Evolutionary conservation across 208 protist species (phyloP).

Genomic region (Spongospora subterranea): DNA sequence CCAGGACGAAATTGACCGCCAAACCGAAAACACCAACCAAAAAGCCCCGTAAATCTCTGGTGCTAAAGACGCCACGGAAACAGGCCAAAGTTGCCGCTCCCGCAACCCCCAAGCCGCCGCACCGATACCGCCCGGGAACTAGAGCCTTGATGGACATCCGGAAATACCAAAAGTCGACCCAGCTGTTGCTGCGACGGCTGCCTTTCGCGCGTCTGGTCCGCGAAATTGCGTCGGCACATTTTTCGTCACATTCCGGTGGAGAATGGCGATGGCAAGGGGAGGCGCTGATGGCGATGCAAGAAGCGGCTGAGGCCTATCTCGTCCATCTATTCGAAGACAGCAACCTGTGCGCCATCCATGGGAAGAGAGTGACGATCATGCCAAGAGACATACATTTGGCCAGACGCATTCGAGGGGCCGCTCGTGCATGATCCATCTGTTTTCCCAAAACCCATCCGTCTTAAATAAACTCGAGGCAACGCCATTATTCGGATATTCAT

Average conservation of each 20-base stretch:
- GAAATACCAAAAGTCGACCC: conserved; percentile 71
- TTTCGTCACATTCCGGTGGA: conserved; percentile 28
- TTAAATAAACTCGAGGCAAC: no score
- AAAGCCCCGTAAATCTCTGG: not conserved
- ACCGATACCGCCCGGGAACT: conserved; percentile 63
- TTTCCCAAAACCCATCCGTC: not conserved
- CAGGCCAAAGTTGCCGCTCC: not conserved
- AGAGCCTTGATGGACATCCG: conserved; percentile 68
- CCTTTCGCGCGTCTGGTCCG: conserved; percentile 69
- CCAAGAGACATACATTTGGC: conserved; percentile 73
- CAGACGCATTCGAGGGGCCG: conserved; percentile 67
- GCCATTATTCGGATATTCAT: not conserved
- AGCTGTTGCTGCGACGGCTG: conserved; percentile 70
- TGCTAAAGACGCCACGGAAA: conserved; percentile 11
- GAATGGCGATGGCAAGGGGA: conserved; percentile 68
- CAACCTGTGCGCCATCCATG: conserved; percentile 76
- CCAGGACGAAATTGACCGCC: not conserved
- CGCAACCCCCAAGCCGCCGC: not conserved
- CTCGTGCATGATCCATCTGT: not conserved
- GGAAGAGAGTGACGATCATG: conserved; percentile 76
- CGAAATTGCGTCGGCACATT: conserved; percentile 37
- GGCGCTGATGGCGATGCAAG: conserved; percentile 70
- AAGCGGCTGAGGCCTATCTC: conserved; percentile 75
- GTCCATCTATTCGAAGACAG: conserved; percentile 76
- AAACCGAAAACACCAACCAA: not conserved